Evolutionary conservation across 2,329 filamentous ascomycete species (phyloP), one percentile per base, ranked within the genome.

Genomic region (Xylariaceae sp.): DNA sequence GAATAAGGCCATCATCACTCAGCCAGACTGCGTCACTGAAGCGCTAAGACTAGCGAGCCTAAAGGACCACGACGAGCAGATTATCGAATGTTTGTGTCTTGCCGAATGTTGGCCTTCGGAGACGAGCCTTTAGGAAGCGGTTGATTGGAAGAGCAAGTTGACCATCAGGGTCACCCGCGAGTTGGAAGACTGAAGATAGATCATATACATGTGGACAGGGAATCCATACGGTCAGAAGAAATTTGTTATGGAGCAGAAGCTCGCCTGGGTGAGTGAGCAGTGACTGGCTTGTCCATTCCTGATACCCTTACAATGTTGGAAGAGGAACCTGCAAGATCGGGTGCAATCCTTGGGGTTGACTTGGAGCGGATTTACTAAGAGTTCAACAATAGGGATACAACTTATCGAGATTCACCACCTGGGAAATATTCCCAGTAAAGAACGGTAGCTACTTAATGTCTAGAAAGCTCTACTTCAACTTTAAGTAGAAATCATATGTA

Each of bases 21-120:
- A 64, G 44, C 62, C 62, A 8, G 37, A 37, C 16, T 64, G 62
- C 41, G 56, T 62, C 6, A 45, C 43, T 16, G 44, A 56, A 11
- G 61, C 53, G 3, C 29, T 64, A 14, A 43, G 26, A 9, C 29
- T 40, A 4, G 56, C 55, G 14, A 57, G 49, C 24, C 11, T n/a
- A 21, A 14, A 6, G 11, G 7, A n/a, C 11, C 24, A 46, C 8
- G 21, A 50, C 29, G 53, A 56, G n/a, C 48, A 59, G 29, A 45
- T 14, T 9, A 53, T 63, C 12, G 17, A 59, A 12, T 64, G 61
- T 19, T 4, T 26, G 7, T 64, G 61, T 36, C 47, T 64, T 11
- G 61, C 59, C 12, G 54, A 63, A 23, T 63, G 61, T 14, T 58
- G 51, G 58, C 28, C 47, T 11, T 47, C 51, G 6, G 43, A 63